A percentile compares a stretch with the other conserved stretches of the same genome.
Conservation (phyloP, 768 basidiomycete species). For the Asterophora parasitica region DNA sequence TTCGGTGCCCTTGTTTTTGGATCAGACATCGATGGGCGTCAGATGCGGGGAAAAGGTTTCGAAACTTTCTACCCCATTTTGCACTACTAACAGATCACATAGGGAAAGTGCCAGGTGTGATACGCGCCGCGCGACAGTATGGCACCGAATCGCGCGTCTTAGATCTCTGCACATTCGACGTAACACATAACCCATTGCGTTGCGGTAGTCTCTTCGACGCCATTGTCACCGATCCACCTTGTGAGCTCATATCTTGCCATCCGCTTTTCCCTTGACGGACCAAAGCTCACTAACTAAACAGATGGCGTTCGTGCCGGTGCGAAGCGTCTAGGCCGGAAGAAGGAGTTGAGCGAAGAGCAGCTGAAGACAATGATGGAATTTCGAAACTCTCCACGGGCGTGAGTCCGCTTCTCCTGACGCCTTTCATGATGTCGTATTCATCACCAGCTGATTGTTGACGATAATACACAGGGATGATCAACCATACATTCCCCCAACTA, state of each 20-base stretch:
- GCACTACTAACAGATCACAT: not conserved
- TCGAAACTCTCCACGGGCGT: slow-evolving; percentile 38
- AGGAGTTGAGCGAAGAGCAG: slow-evolving; percentile 35
- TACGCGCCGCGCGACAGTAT: slow-evolving; percentile 82
- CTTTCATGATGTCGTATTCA: no score
- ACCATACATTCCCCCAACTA: slow-evolving; percentile 84
- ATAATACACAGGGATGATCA: slow-evolving; percentile 43
- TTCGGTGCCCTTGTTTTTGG: slow-evolving; percentile 88
- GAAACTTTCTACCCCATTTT: not conserved
- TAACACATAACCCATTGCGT: slow-evolving; percentile 88
- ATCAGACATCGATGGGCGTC: slow-evolving; percentile 95
- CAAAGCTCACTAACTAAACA: slow-evolving; percentile 21
- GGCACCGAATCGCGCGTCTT: slow-evolving; percentile 67
- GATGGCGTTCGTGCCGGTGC: slow-evolving; percentile 92
- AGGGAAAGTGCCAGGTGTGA: slow-evolving; percentile 61
- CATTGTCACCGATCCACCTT: slow-evolving; percentile 92
- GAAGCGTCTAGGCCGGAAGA: slow-evolving; percentile 72
- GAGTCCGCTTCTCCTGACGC: slow-evolving; percentile 20
- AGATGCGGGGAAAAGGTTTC: slow-evolving; percentile 91
- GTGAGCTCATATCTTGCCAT: slow-evolving; percentile 38
- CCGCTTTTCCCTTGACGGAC: no score
- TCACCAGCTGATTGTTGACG: not conserved
- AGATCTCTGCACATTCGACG: slow-evolving; percentile 87
- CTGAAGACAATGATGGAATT: slow-evolving; percentile 34
- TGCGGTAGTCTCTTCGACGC: slow-evolving; percentile 90